Evolutionary conservation across 148 eudicot genomes (phyloP).

Genomic region (Agrostemma githago): DNA sequence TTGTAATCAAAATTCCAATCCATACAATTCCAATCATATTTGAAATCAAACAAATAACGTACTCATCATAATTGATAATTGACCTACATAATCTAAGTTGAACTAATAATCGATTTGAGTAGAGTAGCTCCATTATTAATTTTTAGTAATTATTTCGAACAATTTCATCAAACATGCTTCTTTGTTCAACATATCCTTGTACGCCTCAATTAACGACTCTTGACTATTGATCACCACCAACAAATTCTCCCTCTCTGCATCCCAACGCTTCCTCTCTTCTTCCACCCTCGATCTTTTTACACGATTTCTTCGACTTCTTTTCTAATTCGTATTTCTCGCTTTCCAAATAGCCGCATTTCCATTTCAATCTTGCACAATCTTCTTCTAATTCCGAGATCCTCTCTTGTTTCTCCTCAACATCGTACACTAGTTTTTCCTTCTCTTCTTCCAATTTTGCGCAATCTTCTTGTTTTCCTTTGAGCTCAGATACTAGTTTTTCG

Average conservation of each 20-base stretch:
- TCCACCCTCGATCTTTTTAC: background rate
- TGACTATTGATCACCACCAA: background rate
- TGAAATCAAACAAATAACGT: no score
- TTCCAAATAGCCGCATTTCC: background rate
- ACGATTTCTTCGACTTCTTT: background rate
- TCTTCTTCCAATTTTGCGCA: background rate
- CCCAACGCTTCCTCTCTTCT: background rate
- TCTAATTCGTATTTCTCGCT: background rate
- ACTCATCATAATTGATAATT: no score
- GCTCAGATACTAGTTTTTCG: no score
- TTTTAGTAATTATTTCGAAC: background rate
- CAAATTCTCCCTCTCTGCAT: background rate
- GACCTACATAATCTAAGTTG: no score
- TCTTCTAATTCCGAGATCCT: background rate
- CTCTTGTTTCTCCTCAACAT: background rate
- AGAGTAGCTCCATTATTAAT: background rate
- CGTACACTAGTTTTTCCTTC: background rate
- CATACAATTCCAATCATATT: no score
- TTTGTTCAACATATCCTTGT: slow-evolving; percentile 5
- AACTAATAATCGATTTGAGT: background rate
- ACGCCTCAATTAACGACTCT: background rate
- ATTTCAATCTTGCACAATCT: background rate
- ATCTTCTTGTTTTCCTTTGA: no score
- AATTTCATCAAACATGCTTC: slow-evolving; percentile 6
- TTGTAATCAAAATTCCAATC: no score